Percentiles rank a stretch among this genome's conserved stretches.
Conservation (phyloP, 345 rosid species). For the Pistacia integerrima region DNA sequence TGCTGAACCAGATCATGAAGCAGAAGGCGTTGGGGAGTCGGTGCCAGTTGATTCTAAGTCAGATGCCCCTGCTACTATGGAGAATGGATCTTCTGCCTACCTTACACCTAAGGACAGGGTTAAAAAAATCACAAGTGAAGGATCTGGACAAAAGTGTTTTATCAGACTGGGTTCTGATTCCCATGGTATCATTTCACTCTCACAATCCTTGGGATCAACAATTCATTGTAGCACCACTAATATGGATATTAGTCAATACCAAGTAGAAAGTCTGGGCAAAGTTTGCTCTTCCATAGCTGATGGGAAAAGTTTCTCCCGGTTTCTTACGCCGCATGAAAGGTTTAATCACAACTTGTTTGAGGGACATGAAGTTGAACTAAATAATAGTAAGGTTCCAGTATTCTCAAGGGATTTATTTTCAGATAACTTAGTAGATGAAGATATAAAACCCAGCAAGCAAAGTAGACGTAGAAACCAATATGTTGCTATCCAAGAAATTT, state of each 20-base stretch:
- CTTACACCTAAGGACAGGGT: slow-evolving; percentile 7
- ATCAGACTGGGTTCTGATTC: slow-evolving; percentile 27
- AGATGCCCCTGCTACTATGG: slow-evolving; percentile 18
- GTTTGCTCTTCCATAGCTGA: slow-evolving; percentile 15
- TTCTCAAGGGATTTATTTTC: slow-evolving; percentile 22
- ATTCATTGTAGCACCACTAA: slow-evolving; percentile 17
- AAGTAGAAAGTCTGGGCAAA: slow-evolving; percentile 20
- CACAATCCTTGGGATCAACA: slow-evolving; percentile 27
- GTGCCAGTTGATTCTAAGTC: slow-evolving; percentile 21
- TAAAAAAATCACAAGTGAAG: neutral
- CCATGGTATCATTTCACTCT: slow-evolving; percentile 27
- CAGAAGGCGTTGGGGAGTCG: slow-evolving; percentile 65
- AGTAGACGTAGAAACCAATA: slow-evolving; percentile 44
- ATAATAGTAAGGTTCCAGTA: slow-evolving; percentile 28
- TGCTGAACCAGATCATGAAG: slow-evolving; percentile 33
- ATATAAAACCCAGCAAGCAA: slow-evolving; percentile 32
- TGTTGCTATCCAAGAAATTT: slow-evolving; percentile 70
- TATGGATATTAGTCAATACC: slow-evolving; percentile 13
- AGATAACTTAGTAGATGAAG: slow-evolving; percentile 22
- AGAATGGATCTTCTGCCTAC: slow-evolving; percentile 22
- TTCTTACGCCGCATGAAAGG: slow-evolving; percentile 8
- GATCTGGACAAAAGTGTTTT: slow-evolving; percentile 21
- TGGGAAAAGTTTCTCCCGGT: slow-evolving; percentile 10
- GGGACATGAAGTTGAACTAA: slow-evolving; percentile 31
- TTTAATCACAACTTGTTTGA: slow-evolving; percentile 14